Evolutionary conservation across 2,329 filamentous ascomycete genomes (phyloP).

Genomic region (Trichothecium sympodiale): DNA sequence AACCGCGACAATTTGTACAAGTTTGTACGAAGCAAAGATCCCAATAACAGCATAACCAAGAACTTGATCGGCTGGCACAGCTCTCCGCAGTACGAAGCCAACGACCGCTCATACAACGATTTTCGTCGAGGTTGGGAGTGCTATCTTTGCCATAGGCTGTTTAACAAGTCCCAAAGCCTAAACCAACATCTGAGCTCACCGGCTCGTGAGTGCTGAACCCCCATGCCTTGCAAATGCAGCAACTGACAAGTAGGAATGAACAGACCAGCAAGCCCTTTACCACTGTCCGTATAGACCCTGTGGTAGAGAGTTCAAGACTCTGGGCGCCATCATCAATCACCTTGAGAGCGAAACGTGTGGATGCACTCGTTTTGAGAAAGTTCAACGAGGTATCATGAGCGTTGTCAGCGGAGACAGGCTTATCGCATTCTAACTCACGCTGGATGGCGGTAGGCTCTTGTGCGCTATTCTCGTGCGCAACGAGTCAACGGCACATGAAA

Average conservation of each 20-base stretch:
- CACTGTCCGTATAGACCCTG: constrained; percentile 27
- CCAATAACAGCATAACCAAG: constrained; percentile 35
- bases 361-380: constrained; percentile 23
- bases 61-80: constrained; percentile 35
- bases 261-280: constrained; percentile 24
- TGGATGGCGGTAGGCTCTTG: too few species aligned
- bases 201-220: constrained; percentile 3
- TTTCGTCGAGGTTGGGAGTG: constrained; percentile 15
- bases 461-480: too few species aligned
- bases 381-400: constrained; percentile 18
- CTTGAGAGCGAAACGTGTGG: constrained; percentile 31
- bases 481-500: too few species aligned
- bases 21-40: constrained; percentile 33
- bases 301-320: constrained; percentile 22
- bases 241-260: too few species aligned
- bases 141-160: constrained; percentile 35
- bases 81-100: constrained; percentile 24
- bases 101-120: constrained; percentile 28
- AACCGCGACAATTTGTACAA: constrained; percentile 37
- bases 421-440: too few species aligned
- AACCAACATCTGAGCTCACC: constrained; percentile 44
- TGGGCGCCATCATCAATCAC: constrained; percentile 29
- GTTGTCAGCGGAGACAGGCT: constrained; percentile 4
- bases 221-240: too few species aligned
- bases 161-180: constrained; percentile 22